Base-by-base conservation (phyloP, 2,329 filamentous ascomycete genomes). In the Pezicula rhizophila region DNA sequence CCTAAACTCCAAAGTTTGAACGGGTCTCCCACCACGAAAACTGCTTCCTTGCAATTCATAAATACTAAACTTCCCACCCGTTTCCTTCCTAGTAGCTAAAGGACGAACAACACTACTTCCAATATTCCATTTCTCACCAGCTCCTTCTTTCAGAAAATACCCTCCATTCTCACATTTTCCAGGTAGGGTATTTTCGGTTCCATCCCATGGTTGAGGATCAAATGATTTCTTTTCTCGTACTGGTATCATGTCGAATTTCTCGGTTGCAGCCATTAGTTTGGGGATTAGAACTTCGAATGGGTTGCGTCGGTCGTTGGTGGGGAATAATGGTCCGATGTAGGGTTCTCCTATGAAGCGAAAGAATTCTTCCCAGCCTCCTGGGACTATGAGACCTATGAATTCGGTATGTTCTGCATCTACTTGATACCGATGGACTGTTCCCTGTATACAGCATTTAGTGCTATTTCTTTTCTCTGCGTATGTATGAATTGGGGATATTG, bases 351-450 rank as follows among this genome's bases (percentile, higher is more conserved):
- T 71, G 57, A 78, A 75, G 44, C 78, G 71, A 66, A 81, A 82
- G 66, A 82, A 81, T 55, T 81, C 77, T 25, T 79, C 67, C 78
- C 78, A 81, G 57, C 78, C 77, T 5, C 76, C 78, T 0, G 78
- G 78, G 0, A 75, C 74, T 25, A 81, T 74, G 3, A 82, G 61
- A 12, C 77, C 76, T 1, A 76, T 63, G 17, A 71, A 71, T 52
- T 81, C 78, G 2, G 76, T 76, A 52, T 80, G 74, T 0, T 74
- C 69, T 1, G 76, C 76, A 1, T 77, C 64, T 23, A 78, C 66
- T 48, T 79, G 72, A 4, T 77, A 77, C 54, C 79, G 78, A 57
- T 82, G 78, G 41, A 80, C 66, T 8, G 74, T 66, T 52, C 65
- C 70, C 72, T 77, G 34, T 2, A 11, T 7, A 11, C n/a, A 28